Conservation (phyloP, 176 grass and related monocot genomes). For the Ananas comosus region DNA sequence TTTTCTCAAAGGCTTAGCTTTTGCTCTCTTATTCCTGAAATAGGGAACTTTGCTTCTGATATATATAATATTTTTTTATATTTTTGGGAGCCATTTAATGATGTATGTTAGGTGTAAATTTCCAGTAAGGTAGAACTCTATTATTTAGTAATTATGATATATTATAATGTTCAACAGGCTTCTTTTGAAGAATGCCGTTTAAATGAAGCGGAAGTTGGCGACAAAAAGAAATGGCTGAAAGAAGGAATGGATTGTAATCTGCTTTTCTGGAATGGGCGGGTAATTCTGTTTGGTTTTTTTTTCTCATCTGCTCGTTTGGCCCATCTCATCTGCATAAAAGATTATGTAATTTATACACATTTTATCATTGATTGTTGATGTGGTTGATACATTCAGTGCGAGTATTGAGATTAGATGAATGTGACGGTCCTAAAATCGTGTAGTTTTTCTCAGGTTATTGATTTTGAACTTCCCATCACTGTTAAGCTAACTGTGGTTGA, state of each 20-base stretch:
- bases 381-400: not conserved
- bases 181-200: constrained; percentile 74
- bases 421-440: not conserved
- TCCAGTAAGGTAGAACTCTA: not conserved
- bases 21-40: too few species aligned
- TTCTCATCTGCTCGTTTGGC: not conserved
- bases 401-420: too few species aligned
- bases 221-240: constrained; percentile 84
- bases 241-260: constrained; percentile 85
- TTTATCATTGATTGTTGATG: not conserved
- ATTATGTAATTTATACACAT: not conserved
- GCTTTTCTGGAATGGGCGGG: constrained; percentile 88
- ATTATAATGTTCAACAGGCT: constrained; percentile 26
- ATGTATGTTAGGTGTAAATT: too few species aligned
- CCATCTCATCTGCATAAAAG: not conserved
- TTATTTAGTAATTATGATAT: constrained; percentile 11
- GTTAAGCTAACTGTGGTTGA: constrained; percentile 71
- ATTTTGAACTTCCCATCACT: constrained; percentile 79
- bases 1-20: too few species aligned
- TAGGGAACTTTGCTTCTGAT: too few species aligned
- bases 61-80: too few species aligned
- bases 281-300: constrained; percentile 23
- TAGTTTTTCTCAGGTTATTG: constrained; percentile 54
- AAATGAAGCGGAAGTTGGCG: constrained; percentile 65
- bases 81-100: too few species aligned